Evolutionary conservation across 2,329 filamentous ascomycete genomes (phyloP).

Genomic region (Aspergillus viridinutans): DNA sequence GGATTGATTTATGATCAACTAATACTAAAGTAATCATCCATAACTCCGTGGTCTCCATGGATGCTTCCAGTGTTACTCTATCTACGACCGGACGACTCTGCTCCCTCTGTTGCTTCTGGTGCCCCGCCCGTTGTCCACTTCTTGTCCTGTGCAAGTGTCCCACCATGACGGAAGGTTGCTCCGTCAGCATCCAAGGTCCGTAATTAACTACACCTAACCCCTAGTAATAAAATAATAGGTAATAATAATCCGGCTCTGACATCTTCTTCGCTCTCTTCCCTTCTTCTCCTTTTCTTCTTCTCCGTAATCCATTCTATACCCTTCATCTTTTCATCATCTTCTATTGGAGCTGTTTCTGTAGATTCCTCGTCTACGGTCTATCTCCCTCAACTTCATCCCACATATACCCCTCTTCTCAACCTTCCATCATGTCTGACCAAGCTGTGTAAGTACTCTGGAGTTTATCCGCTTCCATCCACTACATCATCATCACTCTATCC

Average conservation of each 20-base stretch:
- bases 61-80: background rate
- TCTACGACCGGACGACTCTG: conserved; percentile 31
- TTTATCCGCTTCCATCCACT: background rate
- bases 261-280: conserved; percentile 20
- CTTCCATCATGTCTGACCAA: conserved; percentile 40
- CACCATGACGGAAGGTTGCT: conserved; percentile 36
- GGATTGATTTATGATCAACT: background rate
- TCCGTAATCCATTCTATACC: conserved; percentile 7
- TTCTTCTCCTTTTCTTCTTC: conserved; percentile 19
- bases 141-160: conserved; percentile 9
- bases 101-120: conserved; percentile 23
- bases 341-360: background rate
- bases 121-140: conserved; percentile 14
- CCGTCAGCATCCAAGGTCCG: conserved; percentile 24
- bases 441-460: conserved; percentile 40
- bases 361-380: conserved; percentile 1
- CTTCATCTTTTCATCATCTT: conserved; percentile 9
- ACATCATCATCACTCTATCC: conserved; percentile 9
- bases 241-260: conserved; percentile 12
- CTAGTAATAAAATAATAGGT: conserved; percentile 2
- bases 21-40: background rate
- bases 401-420: conserved; percentile 8
- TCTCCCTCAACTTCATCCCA: conserved; percentile 12
- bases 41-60: background rate
- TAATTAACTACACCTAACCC: background rate